These are phyloP conservation scores for Volvox reticuliferus DNA, from an alignment of 139 green algal species.

Conservation along the genomic window DNA sequence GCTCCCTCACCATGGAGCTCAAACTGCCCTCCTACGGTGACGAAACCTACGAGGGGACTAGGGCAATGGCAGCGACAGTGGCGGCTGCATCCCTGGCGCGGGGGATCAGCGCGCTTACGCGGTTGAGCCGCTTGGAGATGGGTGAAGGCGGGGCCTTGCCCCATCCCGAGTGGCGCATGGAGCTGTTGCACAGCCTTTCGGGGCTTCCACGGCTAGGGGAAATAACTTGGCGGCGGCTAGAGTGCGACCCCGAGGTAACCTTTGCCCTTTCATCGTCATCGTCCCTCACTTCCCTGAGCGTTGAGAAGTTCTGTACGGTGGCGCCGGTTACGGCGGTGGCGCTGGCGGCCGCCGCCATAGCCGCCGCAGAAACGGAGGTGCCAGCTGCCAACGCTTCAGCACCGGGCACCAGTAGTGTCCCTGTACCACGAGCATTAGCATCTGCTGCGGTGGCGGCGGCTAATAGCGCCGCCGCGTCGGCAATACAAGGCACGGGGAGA, in stretches of 20 bases:
- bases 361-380: too few relatives aligned
- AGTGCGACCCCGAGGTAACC: not conserved
- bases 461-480: not conserved
- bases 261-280: not conserved
- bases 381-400: not conserved
- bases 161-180: not conserved
- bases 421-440: not conserved
- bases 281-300: not conserved
- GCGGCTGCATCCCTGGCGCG: not conserved
- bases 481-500: not conserved
- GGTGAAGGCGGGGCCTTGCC: not conserved
- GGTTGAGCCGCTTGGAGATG: not conserved
- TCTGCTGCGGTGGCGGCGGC: not conserved
- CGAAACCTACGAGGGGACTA: not conserved
- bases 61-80: not conserved
- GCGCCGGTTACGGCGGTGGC: not conserved
- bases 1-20: not conserved
- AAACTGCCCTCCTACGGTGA: not conserved
- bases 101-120: not conserved
- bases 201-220: not conserved
- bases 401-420: not conserved
- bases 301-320: not conserved
- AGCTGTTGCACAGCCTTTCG: not conserved
- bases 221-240: constrained; percentile 9
- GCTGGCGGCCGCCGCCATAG: not conserved